phyloP scores from a whole-genome alignment of 306 rosid species.

The Styphnolobium japonicum region DNA sequence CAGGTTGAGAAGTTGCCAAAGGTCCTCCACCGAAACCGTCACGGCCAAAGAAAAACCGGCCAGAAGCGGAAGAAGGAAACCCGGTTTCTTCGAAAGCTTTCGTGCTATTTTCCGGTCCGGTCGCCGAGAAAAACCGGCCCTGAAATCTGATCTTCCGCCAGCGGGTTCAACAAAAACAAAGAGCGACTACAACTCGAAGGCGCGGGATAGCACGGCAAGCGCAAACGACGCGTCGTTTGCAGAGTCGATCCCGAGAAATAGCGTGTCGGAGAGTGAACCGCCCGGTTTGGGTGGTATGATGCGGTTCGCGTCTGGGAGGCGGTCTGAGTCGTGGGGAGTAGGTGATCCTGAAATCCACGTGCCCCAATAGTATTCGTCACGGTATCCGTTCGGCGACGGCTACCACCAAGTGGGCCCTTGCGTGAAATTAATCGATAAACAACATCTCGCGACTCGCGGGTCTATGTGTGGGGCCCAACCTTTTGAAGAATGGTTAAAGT shows the following conservation, averaged over 20 bases:
- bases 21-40: background rate
- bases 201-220: conserved; percentile 34
- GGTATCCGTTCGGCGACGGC: conserved; percentile 15
- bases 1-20: conserved; percentile 32
- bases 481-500: conserved; percentile 17
- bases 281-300: conserved; percentile 70
- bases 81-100: conserved; percentile 56
- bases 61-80: conserved; percentile 24
- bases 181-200: background rate
- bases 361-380: conserved; percentile 5
- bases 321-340: conserved; percentile 60
- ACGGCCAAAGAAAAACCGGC: conserved; percentile 28
- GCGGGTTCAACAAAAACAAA: conserved; percentile 19
- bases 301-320: conserved; percentile 83
- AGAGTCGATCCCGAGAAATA: conserved; percentile 51
- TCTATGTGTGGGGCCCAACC: conserved; percentile 20
- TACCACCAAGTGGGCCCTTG: conserved; percentile 26
- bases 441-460: conserved; percentile 31
- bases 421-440: background rate
- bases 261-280: conserved; percentile 68
- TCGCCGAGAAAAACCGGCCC: conserved; percentile 26
- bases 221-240: conserved; percentile 37
- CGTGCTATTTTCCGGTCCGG: conserved; percentile 56
- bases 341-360: conserved; percentile 54
- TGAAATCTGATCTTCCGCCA: background rate